Percentiles rank a stretch among this genome's conserved stretches.
Evolutionary conservation across 2,329 filamentous ascomycete genomes (phyloP).

Genomic region (Neonectria ditissima): DNA sequence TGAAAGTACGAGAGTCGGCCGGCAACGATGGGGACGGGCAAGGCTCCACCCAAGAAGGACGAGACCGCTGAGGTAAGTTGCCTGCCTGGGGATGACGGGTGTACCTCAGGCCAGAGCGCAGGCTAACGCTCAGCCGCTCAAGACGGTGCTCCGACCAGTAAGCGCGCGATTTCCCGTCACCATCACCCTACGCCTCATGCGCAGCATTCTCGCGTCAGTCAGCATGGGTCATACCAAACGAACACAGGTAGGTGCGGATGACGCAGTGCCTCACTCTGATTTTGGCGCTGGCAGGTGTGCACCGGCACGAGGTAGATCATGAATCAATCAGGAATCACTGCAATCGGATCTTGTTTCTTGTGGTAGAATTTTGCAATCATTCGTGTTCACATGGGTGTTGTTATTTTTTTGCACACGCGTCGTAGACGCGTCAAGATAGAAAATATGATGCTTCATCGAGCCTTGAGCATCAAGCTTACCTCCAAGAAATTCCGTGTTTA

Average conservation of each 20-base stretch:
- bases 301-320: too few species aligned
- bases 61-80: conserved; percentile 25
- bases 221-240: background rate
- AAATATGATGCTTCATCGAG: background rate
- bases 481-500: background rate
- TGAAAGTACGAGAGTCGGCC: conserved; percentile 20
- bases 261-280: background rate
- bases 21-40: conserved; percentile 11
- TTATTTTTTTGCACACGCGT: background rate
- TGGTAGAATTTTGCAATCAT: background rate
- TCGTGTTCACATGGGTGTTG: too few species aligned
- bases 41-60: conserved; percentile 21
- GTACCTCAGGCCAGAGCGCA: background rate
- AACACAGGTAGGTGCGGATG: background rate
- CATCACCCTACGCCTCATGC: background rate
- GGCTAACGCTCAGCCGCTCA: background rate
- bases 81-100: background rate
- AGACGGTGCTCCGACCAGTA: background rate
- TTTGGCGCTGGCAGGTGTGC: too few species aligned
- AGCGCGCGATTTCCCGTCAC: background rate
- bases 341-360: background rate
- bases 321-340: background rate
- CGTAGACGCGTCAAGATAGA: background rate
- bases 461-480: background rate
- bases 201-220: background rate